These are phyloP conservation scores for Corynespora cassiicola DNA, from an alignment of 2,329 filamentous ascomycete species.

Conservation along the genomic window DNA sequence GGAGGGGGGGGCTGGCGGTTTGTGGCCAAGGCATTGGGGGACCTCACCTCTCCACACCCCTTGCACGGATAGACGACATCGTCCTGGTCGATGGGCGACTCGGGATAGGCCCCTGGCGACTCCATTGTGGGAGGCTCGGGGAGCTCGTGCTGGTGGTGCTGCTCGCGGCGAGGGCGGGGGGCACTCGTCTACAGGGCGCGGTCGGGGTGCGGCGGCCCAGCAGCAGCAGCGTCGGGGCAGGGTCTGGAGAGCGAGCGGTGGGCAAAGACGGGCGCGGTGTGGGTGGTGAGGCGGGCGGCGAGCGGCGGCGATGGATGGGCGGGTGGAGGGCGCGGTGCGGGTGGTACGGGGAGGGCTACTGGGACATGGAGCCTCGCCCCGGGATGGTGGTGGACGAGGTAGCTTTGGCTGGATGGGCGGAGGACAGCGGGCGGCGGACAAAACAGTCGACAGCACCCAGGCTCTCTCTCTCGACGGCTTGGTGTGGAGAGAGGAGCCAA, in stretches of 20 bases:
- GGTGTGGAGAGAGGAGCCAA: too few relatives aligned
- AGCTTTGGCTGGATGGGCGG: too few relatives aligned
- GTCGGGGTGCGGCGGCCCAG: neutral
- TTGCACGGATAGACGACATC: constrained; percentile 68
- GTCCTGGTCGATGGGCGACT: constrained; percentile 54
- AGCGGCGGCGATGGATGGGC: too few relatives aligned
- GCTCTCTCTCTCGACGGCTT: too few relatives aligned
- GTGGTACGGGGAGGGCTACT: too few relatives aligned
- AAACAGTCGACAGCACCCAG: too few relatives aligned
- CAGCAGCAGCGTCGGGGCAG: neutral
- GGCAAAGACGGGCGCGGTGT: too few relatives aligned
- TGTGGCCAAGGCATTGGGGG: constrained; percentile 1
- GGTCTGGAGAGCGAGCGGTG: too few relatives aligned
- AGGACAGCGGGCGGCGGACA: too few relatives aligned
- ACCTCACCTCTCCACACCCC: constrained; percentile 60
- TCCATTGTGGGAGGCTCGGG: constrained; percentile 52
- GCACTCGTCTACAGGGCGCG: neutral
- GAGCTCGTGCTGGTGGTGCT: constrained; percentile 9
- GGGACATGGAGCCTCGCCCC: too few relatives aligned
- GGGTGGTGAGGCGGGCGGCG: constrained; percentile 1
- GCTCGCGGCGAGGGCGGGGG: constrained; percentile 3
- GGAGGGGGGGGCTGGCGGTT: neutral
- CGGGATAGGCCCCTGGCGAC: constrained; percentile 61
- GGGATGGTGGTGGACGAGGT: too few relatives aligned
- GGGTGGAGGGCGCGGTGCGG: too few relatives aligned